Percentiles rank a stretch among this genome's conserved stretches.
Conservation (phyloP, 768 basidiomycete species). For the Suillus paluster region DNA sequence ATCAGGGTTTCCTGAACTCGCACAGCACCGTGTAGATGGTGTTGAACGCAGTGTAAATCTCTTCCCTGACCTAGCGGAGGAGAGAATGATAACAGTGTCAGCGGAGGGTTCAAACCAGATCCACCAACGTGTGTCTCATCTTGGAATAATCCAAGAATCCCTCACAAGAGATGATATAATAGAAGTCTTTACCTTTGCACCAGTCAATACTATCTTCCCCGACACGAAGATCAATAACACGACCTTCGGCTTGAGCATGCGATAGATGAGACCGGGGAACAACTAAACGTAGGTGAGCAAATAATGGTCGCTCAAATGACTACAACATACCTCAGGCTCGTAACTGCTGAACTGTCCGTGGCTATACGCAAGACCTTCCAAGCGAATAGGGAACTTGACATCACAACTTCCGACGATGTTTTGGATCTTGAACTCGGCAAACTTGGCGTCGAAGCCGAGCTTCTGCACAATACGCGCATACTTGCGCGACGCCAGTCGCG, state of each 20-base stretch:
- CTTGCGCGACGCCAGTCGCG: slow-evolving; percentile 94
- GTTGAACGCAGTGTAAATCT: slow-evolving; percentile 99
- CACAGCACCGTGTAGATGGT: slow-evolving; percentile 98
- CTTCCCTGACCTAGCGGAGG: slow-evolving; percentile 83
- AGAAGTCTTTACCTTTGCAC: slow-evolving; percentile 83
- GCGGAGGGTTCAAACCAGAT: slow-evolving; percentile 53
- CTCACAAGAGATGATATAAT: slow-evolving; percentile 36
- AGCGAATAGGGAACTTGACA: slow-evolving; percentile 97
- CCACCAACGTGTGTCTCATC: slow-evolving; percentile 44
- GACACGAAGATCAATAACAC: slow-evolving; percentile 98
- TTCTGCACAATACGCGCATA: slow-evolving; percentile 99
- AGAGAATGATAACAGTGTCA: slow-evolving; percentile 47
- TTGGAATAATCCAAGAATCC: slow-evolving; percentile 24
- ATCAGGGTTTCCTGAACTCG: slow-evolving; percentile 89
- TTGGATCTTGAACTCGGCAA: slow-evolving; percentile 99
- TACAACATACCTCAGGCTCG: slow-evolving; percentile 84
- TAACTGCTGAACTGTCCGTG: slow-evolving; percentile 99
- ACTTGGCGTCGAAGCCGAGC: slow-evolving; percentile 98
- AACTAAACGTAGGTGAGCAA: slow-evolving; percentile 51
- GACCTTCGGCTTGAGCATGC: slow-evolving; percentile 99
- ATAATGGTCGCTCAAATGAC: background rate
- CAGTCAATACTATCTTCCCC: slow-evolving; percentile 98
- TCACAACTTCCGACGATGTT: slow-evolving; percentile 99
- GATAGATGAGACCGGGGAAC: slow-evolving; percentile 98
- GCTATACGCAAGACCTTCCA: slow-evolving; percentile 96